phyloP scores from a whole-genome alignment of 73 alveolate species.

The Tetrahymena elliotti region DNA sequence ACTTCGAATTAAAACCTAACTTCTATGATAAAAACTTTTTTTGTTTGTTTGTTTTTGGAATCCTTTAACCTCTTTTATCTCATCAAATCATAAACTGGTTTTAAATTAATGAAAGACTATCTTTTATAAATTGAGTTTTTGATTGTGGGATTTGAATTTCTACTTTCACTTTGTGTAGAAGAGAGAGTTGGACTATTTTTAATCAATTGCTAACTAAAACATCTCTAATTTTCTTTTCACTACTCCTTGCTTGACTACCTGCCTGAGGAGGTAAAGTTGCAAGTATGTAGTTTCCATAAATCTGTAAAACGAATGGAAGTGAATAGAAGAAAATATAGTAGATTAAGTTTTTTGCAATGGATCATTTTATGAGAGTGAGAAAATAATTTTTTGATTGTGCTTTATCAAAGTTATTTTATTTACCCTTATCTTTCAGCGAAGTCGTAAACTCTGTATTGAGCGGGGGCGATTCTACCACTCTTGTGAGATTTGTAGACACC shows the following conservation, averaged over 20 bases:
- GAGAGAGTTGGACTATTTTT: neutral
- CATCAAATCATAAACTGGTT: neutral
- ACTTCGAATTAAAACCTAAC: neutral
- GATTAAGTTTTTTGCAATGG: neutral
- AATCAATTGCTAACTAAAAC: neutral
- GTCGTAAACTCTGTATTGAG: constrained; percentile 42
- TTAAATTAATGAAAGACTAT: neutral
- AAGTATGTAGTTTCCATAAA: neutral
- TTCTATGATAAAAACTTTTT: too few relatives aligned
- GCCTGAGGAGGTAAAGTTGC: neutral
- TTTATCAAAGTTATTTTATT: neutral
- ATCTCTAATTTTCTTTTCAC: neutral
- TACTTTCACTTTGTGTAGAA: neutral
- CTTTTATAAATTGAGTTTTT: neutral
- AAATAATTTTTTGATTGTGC: neutral
- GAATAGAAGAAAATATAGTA: neutral
- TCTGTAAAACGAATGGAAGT: neutral
- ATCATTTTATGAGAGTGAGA: neutral
- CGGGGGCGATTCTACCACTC: constrained; percentile 39
- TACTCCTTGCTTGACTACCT: neutral
- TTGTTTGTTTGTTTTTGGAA: neutral
- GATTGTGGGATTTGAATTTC: neutral
- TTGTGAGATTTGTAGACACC: constrained; percentile 35
- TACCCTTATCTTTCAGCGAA: constrained; percentile 47
- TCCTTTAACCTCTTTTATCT: neutral